Evolutionary conservation across 1,139 yeast species (phyloP).

Genomic region (Taiozyma sp.): DNA sequence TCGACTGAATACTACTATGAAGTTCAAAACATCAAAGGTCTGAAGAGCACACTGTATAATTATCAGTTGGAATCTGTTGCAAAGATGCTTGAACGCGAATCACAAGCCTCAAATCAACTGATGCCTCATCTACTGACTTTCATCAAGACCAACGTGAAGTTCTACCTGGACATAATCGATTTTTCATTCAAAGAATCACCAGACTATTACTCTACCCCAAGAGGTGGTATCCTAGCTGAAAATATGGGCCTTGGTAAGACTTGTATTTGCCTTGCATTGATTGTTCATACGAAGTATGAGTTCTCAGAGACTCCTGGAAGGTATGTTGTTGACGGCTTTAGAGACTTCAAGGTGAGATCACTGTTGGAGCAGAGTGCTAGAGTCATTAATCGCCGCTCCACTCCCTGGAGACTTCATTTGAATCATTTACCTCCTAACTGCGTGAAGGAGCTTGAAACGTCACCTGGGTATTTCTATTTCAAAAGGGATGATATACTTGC

Average conservation of each 20-base stretch:
- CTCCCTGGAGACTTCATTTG: slow-evolving; percentile 51
- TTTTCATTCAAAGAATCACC: slow-evolving; percentile 32
- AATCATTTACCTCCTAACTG: slow-evolving; percentile 42
- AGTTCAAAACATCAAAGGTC: slow-evolving; percentile 38
- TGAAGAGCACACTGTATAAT: slow-evolving; percentile 44
- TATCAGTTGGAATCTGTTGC: slow-evolving; percentile 55
- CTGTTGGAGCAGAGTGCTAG: slow-evolving; percentile 39
- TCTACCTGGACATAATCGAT: slow-evolving; percentile 31
- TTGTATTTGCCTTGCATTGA: slow-evolving; percentile 54
- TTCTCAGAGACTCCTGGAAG: slow-evolving; percentile 39
- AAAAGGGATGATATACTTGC: slow-evolving; percentile 16
- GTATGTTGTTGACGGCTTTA: slow-evolving; percentile 3
- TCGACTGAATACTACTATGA: slow-evolving; percentile 14
- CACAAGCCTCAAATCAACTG: slow-evolving; percentile 28
- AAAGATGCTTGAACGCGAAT: slow-evolving; percentile 53
- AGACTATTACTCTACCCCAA: slow-evolving; percentile 39
- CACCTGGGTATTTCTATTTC: slow-evolving; percentile 42
- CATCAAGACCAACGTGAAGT: slow-evolving; percentile 5
- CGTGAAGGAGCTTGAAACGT: slow-evolving; percentile 27
- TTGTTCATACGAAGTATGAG: slow-evolving; percentile 51
- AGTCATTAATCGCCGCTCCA: slow-evolving; percentile 38
- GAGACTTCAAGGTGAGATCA: slow-evolving; percentile 19
- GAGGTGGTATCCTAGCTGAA: slow-evolving; percentile 70
- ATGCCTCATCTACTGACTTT: slow-evolving; percentile 41
- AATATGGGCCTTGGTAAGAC: slow-evolving; percentile 79